These are phyloP conservation scores for Globisporangium recalcitrans DNA, from an alignment of 352 stramenopile genomes.

Conservation along the genomic window DNA sequence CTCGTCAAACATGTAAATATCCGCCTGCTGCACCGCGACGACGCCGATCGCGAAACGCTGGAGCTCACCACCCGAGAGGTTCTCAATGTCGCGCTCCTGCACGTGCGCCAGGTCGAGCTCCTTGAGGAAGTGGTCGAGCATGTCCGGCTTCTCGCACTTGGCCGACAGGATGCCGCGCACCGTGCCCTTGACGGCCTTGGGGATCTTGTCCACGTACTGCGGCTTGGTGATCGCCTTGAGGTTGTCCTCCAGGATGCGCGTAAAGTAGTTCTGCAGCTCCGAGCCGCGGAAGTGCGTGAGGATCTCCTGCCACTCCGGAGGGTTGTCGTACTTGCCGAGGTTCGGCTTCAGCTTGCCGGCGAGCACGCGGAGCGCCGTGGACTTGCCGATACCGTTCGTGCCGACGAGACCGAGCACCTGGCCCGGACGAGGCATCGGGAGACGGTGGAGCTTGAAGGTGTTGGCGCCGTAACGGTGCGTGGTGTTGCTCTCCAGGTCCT, in stretches of 20 bases:
- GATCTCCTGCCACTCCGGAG: constrained; percentile 99
- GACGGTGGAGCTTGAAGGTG: constrained; percentile 98
- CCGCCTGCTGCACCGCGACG: constrained; percentile 92
- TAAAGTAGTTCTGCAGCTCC: constrained; percentile 99
- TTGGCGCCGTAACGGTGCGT: constrained; percentile 99
- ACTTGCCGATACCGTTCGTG: constrained; percentile 99
- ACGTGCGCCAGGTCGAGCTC: constrained; percentile 97
- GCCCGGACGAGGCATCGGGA: constrained; percentile 97
- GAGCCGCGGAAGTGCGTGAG: constrained; percentile 96
- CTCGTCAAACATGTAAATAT: constrained; percentile 99
- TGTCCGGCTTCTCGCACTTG: constrained; percentile 90
- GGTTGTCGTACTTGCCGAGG: constrained; percentile 94
- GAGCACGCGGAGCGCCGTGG: constrained; percentile 98
- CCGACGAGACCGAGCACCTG: constrained; percentile 98
- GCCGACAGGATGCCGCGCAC: constrained; percentile 91
- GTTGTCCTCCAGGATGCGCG: constrained; percentile 98
- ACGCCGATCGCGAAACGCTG: constrained; percentile 99
- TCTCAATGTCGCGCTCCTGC: constrained; percentile 93
- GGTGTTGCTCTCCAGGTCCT: constrained; percentile 98
- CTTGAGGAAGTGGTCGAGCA: constrained; percentile 81
- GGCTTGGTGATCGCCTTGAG: constrained; percentile 99
- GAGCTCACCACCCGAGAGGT: constrained; percentile 97
- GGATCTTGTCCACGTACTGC: constrained; percentile 99
- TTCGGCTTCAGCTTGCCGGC: constrained; percentile 99
- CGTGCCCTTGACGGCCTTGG: constrained; percentile 93